Conservation (phyloP, 2,329 filamentous ascomycete species). For the Polytolypa hystricis region DNA sequence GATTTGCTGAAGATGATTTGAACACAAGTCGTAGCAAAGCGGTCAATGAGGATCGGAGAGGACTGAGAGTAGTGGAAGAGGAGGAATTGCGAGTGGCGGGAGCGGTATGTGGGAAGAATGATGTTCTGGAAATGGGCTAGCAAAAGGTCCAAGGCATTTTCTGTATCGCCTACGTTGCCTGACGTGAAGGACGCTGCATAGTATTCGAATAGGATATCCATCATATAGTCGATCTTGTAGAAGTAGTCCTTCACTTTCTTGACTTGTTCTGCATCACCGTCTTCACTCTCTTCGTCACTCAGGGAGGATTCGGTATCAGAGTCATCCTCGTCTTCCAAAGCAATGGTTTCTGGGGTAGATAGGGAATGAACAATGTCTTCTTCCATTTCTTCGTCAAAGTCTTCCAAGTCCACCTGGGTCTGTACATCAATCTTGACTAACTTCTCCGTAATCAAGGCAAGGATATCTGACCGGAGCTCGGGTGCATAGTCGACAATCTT, state of each 20-base stretch:
- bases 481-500: constrained; percentile 66
- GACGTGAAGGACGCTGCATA: constrained; percentile 64
- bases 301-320: constrained; percentile 55
- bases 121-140: constrained; percentile 77
- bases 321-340: constrained; percentile 19
- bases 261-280: constrained; percentile 33
- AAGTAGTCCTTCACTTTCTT: constrained; percentile 73
- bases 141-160: constrained; percentile 65
- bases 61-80: constrained; percentile 90
- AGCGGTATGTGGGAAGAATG: constrained; percentile 82
- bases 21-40: constrained; percentile 69
- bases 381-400: constrained; percentile 79
- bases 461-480: constrained; percentile 65
- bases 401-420: constrained; percentile 86
- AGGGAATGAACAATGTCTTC: constrained; percentile 52
- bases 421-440: constrained; percentile 92
- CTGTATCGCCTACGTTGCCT: constrained; percentile 56
- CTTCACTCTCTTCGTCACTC: constrained; percentile 52
- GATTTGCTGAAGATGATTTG: constrained; percentile 59
- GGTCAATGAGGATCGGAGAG: constrained; percentile 64
- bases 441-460: constrained; percentile 72
- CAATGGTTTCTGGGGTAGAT: constrained; percentile 9
- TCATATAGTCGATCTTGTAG: constrained; percentile 79
- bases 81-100: constrained; percentile 87
- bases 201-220: constrained; percentile 77